Evolutionary conservation across 306 rosid genomes (phyloP), one percentile per base, ranked within the genome.

Genomic region (Begonia masoniana): DNA sequence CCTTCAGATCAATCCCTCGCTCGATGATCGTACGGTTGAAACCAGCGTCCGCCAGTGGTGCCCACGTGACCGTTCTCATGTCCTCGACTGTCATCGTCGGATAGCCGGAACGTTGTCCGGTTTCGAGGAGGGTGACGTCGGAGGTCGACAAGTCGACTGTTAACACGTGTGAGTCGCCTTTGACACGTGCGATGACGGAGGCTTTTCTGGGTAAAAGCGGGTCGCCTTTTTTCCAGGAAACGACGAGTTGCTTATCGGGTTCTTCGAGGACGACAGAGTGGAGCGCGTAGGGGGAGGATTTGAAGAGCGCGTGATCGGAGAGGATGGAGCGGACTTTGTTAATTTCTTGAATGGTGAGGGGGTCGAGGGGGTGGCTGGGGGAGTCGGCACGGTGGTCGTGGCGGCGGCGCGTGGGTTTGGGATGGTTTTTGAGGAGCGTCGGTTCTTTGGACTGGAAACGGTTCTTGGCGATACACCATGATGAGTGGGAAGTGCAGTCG

Each of bases 281-380:
- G 26, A 85, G 64, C n/a, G 68, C 15, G 69, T 64, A 71, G 4
- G 59, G 12, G 0, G 76, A 52, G 10, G 83, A 43, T 17, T 60
- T 41, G 62, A 85, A 71, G 52, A 78, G 81, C 31, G 72, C 62
- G 57, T 82, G 75, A 31, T 75, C 14, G 24, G 77, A 62, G 56
- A 85, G 78, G 63, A 82, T 63, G 56, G 78, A 50, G 1, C 65
- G 68, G 12, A 76, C 75, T 47, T 17, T 46, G 58, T 72, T 80
- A 67, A 85, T 52, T 55, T 89, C 97, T n/a, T 42, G 52, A 31
- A 82, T 19, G 13, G 95, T 89, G 45, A 89, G 57, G 16, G 94
- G 97, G 69, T 89, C 97, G 1, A 89, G 77, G 41, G 95, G 95
- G 79, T 89, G 97, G 67, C 41, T 83, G 21, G 95, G 94, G 12